These are phyloP conservation scores for Wickerhamomyces chambardii DNA, from an alignment of 805 yeast species.

Conservation along the genomic window DNA sequence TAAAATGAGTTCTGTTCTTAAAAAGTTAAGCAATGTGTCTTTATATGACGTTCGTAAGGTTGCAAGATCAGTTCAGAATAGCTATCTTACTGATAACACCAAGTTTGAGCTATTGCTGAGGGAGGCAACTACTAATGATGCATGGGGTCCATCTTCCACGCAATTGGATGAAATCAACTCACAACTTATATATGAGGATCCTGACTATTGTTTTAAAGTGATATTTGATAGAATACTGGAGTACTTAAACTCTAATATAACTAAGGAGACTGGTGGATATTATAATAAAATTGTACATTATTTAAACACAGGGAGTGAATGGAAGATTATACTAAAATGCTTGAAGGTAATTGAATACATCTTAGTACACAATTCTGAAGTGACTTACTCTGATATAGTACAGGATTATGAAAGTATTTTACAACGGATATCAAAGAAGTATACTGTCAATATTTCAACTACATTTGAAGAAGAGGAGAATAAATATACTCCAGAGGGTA, in stretches of 20 bases:
- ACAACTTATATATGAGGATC: slow-evolving; percentile 8
- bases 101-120: slow-evolving; percentile 26
- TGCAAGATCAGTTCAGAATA: slow-evolving; percentile 28
- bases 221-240: slow-evolving; percentile 19
- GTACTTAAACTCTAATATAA: slow-evolving; percentile 1
- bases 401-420: slow-evolving; percentile 21
- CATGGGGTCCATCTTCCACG: slow-evolving; percentile 43
- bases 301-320: slow-evolving; percentile 29
- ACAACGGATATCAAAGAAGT: slow-evolving; percentile 9
- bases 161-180: slow-evolving; percentile 26
- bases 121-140: slow-evolving; percentile 39
- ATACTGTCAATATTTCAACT: slow-evolving; percentile 11
- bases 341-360: slow-evolving; percentile 23
- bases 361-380: slow-evolving; percentile 21
- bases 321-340: slow-evolving; percentile 30
- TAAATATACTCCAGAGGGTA: not conserved
- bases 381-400: slow-evolving; percentile 14
- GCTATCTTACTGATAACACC: slow-evolving; percentile 26
- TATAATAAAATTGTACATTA: slow-evolving; percentile 17
- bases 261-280: not conserved
- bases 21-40: slow-evolving; percentile 23
- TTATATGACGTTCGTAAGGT: slow-evolving; percentile 29
- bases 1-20: slow-evolving; percentile 22
- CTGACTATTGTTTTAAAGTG: slow-evolving; percentile 21
- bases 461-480: too few species aligned